Conservation (phyloP, 225 moss, liverwort and hornwort species). For the Sphagnum contortum region DNA sequence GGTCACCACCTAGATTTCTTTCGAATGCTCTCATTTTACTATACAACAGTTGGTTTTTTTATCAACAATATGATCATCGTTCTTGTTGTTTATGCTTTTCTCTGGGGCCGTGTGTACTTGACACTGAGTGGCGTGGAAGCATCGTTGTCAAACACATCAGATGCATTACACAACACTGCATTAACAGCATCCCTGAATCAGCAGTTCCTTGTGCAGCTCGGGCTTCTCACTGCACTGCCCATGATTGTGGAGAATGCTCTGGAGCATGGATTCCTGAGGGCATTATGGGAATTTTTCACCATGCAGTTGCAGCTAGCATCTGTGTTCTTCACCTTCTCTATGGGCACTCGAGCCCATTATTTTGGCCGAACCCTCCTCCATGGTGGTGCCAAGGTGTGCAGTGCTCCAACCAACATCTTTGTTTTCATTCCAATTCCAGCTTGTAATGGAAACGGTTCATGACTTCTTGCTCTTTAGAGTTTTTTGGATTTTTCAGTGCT, state of each 20-base stretch:
- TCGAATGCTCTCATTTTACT: conserved; percentile 97
- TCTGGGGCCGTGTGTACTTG: conserved; percentile 94
- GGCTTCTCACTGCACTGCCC: conserved; percentile 87
- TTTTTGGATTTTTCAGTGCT: too few relatives aligned
- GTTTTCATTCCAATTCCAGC: too few relatives aligned
- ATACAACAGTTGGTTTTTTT: conserved; percentile 90
- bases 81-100: conserved; percentile 84
- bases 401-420: background rate
- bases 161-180: conserved; percentile 53
- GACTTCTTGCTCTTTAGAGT: too few relatives aligned
- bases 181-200: conserved; percentile 86
- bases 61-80: conserved; percentile 90
- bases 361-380: conserved; percentile 96
- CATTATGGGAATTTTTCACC: conserved; percentile 89
- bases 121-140: conserved; percentile 84
- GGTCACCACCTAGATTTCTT: conserved; percentile 98
- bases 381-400: conserved; percentile 82
- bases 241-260: conserved; percentile 98
- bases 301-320: conserved; percentile 99
- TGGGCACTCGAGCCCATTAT: conserved; percentile 93
- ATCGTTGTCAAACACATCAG: conserved; percentile 35
- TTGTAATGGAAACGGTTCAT: too few relatives aligned
- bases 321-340: conserved; percentile 98
- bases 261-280: conserved; percentile 80
- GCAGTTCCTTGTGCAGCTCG: conserved; percentile 94